Conservation (phyloP, 495 filamentous ascomycete genomes). For the Annulohypoxylon maeteangense region DNA sequence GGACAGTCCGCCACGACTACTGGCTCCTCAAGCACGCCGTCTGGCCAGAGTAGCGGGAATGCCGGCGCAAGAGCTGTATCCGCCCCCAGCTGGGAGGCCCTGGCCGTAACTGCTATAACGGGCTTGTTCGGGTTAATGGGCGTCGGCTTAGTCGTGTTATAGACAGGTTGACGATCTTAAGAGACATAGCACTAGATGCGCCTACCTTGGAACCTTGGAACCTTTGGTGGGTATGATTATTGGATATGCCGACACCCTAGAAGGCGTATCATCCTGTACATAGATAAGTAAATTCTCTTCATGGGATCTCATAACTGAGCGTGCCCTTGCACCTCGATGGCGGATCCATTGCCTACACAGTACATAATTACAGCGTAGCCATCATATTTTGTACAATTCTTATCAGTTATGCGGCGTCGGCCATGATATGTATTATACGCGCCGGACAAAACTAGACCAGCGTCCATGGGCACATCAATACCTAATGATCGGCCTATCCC, state of each 20-base stretch:
- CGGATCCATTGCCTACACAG: background rate
- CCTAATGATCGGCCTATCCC: slow-evolving; percentile 40
- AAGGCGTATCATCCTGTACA: background rate
- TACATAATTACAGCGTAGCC: background rate
- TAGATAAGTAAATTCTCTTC: too few species aligned
- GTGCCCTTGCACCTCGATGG: background rate
- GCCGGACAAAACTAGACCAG: background rate
- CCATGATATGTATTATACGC: background rate
- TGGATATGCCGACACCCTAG: background rate
- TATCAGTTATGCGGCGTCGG: background rate
- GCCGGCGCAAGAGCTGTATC: slow-evolving; percentile 31
- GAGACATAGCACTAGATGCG: too few species aligned
- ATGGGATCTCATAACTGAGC: background rate
- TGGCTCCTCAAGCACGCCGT: slow-evolving; percentile 19
- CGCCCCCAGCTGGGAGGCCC: slow-evolving; percentile 29
- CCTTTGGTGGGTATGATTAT: background rate
- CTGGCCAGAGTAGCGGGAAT: slow-evolving; percentile 15
- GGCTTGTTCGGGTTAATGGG: slow-evolving; percentile 44
- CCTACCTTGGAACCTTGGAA: too few species aligned
- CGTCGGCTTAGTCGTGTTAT: slow-evolving; percentile 41
- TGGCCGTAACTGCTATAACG: slow-evolving; percentile 36
- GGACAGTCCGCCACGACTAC: background rate
- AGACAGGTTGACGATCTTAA: too few species aligned
- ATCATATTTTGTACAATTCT: background rate
- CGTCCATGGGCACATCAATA: background rate